Conservation (phyloP, 2,329 filamentous ascomycete species). For the Zasmidium cellare region DNA sequence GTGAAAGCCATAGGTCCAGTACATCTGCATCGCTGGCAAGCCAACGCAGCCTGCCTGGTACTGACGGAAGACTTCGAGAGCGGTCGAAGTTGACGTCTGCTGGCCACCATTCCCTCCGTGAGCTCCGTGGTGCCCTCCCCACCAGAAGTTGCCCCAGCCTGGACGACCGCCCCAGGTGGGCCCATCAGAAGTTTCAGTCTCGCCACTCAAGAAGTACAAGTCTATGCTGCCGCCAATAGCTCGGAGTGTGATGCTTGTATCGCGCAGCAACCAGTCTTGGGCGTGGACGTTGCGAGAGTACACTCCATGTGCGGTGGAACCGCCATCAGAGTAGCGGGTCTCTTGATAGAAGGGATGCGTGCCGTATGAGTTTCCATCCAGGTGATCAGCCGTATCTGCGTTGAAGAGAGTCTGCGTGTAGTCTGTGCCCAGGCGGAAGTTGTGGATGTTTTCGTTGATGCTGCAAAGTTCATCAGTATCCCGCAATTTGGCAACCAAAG, state of each 20-base stretch:
- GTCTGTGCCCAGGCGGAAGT: slow-evolving; percentile 30
- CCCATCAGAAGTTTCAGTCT: background rate
- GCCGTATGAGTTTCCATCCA: slow-evolving; percentile 32
- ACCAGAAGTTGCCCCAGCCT: background rate
- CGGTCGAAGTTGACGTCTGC: slow-evolving; percentile 35
- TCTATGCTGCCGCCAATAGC: slow-evolving; percentile 53
- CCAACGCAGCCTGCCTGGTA: slow-evolving; percentile 58
- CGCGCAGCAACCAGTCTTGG: slow-evolving; percentile 34
- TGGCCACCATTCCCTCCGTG: background rate
- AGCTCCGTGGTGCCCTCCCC: background rate
- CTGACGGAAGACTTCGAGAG: slow-evolving; percentile 12
- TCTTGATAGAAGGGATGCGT: slow-evolving; percentile 37
- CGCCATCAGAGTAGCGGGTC: slow-evolving; percentile 28
- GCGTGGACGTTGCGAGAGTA: slow-evolving; percentile 36
- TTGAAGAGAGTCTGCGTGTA: slow-evolving; percentile 33
- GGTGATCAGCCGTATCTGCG: slow-evolving; percentile 24
- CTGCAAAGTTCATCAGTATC: background rate
- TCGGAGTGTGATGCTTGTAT: slow-evolving; percentile 30
- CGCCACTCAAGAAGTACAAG: slow-evolving; percentile 73
- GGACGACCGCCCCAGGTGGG: background rate
- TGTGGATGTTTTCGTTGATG: slow-evolving; percentile 28
- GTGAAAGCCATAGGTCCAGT: slow-evolving; percentile 78
- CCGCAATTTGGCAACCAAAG: background rate
- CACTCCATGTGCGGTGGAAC: slow-evolving; percentile 30
- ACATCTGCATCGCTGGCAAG: slow-evolving; percentile 74